A percentile compares a stretch with the other conserved stretches of the same genome.
Evolutionary conservation across 495 filamentous ascomycete genomes (phyloP).

Genomic region (Parathielavia appendiculata): DNA sequence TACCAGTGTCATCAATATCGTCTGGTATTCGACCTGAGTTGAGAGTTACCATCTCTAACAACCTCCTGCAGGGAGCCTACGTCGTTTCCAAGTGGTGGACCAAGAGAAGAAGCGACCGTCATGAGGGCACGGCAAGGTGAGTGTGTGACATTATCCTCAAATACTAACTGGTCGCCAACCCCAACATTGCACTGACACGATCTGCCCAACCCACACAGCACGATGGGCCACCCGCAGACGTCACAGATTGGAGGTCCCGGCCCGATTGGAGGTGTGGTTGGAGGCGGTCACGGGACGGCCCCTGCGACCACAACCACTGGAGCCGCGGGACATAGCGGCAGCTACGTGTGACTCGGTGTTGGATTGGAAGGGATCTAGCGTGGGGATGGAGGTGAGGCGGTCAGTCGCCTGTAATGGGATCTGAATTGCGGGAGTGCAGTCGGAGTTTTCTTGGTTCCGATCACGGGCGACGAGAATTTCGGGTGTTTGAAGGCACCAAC

Average conservation of each 20-base stretch:
- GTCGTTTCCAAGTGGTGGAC: slow-evolving; percentile 5
- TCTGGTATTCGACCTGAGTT: too few relatives aligned
- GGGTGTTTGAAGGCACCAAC: too few relatives aligned
- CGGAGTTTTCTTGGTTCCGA: too few relatives aligned
- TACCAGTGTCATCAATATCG: too few relatives aligned
- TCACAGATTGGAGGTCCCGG: neutral
- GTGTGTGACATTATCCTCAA: neutral
- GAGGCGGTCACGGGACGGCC: neutral
- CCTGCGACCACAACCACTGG: neutral
- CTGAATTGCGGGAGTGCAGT: too few relatives aligned
- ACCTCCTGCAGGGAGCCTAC: slow-evolving; percentile 2
- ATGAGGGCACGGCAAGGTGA: neutral
- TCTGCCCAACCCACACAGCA: neutral
- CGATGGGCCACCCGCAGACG: neutral
- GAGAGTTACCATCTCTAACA: neutral
- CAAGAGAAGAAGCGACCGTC: neutral
- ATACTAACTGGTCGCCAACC: neutral
- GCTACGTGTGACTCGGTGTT: too few relatives aligned
- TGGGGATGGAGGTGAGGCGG: too few relatives aligned
- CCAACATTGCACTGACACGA: neutral
- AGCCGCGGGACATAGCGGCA: too few relatives aligned
- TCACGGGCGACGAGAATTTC: too few relatives aligned
- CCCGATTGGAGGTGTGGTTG: neutral
- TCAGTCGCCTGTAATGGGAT: too few relatives aligned
- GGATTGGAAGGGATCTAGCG: too few relatives aligned